These are phyloP conservation scores for Ramularia collo-cygni DNA, from an alignment of 2,329 filamentous ascomycete species.

Conservation along the genomic window DNA sequence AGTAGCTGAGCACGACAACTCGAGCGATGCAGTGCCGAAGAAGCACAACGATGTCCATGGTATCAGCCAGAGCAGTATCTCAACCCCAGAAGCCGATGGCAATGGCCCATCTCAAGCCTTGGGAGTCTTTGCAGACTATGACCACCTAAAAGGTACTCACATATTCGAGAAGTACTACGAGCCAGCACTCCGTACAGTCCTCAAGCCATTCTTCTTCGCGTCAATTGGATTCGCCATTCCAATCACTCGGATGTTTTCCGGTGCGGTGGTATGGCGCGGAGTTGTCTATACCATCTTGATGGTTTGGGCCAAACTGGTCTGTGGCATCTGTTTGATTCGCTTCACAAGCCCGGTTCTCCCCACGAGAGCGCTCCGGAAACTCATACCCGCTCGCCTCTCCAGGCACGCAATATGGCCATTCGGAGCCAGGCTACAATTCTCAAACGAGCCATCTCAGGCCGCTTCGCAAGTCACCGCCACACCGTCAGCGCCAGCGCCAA, in stretches of 20 bases:
- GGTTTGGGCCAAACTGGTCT: constrained; percentile 44
- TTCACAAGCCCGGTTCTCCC: constrained; percentile 20
- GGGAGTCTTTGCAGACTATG: constrained; percentile 8
- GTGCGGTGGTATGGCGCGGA: constrained; percentile 62
- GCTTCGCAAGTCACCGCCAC: neutral
- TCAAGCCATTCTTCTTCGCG: constrained; percentile 69
- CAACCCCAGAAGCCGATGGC: too few relatives aligned
- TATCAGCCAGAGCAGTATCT: too few relatives aligned
- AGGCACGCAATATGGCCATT: neutral
- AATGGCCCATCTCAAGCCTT: too few relatives aligned
- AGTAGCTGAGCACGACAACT: too few relatives aligned
- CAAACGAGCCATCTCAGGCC: too few relatives aligned
- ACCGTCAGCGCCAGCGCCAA: neutral
- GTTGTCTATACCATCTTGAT: constrained; percentile 67
- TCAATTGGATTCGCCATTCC: constrained; percentile 74
- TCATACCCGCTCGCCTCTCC: neutral
- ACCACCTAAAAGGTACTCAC: constrained; percentile 6
- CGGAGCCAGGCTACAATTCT: neutral
- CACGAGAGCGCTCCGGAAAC: neutral
- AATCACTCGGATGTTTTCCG: constrained; percentile 61
- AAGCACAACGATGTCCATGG: too few relatives aligned
- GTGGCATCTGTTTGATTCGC: constrained; percentile 37
- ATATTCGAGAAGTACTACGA: constrained; percentile 45
- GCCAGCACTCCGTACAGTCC: constrained; percentile 43
- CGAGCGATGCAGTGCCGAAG: too few relatives aligned